Evolutionary conservation across 78 protist genomes (phyloP).

Genomic region (Anaeramoeba flamelloides): DNA sequence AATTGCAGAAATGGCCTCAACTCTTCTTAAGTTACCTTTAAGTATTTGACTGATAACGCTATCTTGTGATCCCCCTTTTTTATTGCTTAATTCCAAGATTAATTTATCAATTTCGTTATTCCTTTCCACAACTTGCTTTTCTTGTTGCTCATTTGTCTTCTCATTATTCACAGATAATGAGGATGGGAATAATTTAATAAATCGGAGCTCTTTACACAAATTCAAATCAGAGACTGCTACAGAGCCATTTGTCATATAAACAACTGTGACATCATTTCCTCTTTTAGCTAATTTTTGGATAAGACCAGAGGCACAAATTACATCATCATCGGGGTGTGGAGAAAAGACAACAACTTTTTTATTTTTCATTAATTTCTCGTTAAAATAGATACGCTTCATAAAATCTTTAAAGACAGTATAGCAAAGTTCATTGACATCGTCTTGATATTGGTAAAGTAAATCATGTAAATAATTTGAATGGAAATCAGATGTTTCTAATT

Average conservation of each 20-base stretch:
- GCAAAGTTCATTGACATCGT: not conserved
- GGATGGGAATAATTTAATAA: not conserved
- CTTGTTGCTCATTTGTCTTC: not conserved
- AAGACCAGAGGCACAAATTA: slow-evolving; percentile 22
- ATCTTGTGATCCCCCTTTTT: not conserved
- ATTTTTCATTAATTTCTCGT: not conserved
- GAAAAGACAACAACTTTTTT: slow-evolving; percentile 39
- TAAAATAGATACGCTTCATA: not conserved
- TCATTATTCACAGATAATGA: not conserved
- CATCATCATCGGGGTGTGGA: slow-evolving; percentile 69
- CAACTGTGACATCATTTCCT: slow-evolving; percentile 4
- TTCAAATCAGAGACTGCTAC: slow-evolving; percentile 4
- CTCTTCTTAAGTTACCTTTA: slow-evolving; percentile 45
- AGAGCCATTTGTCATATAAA: slow-evolving; percentile 1
- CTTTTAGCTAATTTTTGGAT: too few species aligned
- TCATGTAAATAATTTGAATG: not conserved
- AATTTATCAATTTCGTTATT: too few species aligned
- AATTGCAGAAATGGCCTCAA: slow-evolving; percentile 32
- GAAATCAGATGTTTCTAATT: not conserved
- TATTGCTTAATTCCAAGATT: too few species aligned
- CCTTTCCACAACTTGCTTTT: too few species aligned
- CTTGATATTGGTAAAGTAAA: not conserved
- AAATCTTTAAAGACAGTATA: not conserved
- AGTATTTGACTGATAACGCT: slow-evolving; percentile 13
- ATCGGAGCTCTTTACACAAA: not conserved